A percentile compares a stretch with the other conserved stretches of the same genome.
phyloP scores from a whole-genome alignment of 176 grass and related monocot genomes.

The Zea mays region DNA sequence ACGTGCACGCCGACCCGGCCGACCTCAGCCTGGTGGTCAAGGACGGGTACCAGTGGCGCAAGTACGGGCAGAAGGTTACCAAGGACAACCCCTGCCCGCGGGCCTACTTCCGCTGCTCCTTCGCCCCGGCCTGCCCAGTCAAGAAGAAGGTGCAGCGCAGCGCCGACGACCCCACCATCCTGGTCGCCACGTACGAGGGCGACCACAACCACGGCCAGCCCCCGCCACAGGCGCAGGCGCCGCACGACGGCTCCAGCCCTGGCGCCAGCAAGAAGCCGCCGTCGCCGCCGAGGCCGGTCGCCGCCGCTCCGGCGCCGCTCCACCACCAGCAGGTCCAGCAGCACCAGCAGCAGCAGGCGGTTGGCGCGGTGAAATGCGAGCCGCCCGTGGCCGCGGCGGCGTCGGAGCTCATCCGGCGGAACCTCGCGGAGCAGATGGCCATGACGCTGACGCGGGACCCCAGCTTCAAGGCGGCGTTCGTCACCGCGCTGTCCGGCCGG shows the following conservation, averaged over 20 bases:
- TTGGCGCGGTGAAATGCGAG: not conserved
- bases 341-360: not conserved
- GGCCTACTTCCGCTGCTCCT: conserved; percentile 89
- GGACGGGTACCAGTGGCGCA: conserved; percentile 92
- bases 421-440: conserved; percentile 81
- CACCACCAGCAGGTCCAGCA: not conserved
- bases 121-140: conserved; percentile 70
- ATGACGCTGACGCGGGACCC: conserved; percentile 77
- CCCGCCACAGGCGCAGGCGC: not conserved
- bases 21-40: conserved; percentile 77
- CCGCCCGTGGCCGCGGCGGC: conserved; percentile 28
- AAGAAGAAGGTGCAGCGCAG: conserved; percentile 85
- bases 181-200: conserved; percentile 92
- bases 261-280: conserved; percentile 28
- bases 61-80: conserved; percentile 96
- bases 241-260: not conserved
- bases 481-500: conserved; percentile 66
- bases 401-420: conserved; percentile 39
- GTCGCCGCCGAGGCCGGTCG: conserved; percentile 20
- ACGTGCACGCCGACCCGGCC: conserved; percentile 64
- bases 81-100: conserved; percentile 88
- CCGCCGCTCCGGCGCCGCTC: not conserved
- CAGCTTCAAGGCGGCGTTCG: conserved; percentile 69
- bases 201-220: conserved; percentile 85
- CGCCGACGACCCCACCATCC: conserved; percentile 60